Conservation (phyloP, 1,284 basidiomycete genomes). For the Naganishia sp. region DNA sequence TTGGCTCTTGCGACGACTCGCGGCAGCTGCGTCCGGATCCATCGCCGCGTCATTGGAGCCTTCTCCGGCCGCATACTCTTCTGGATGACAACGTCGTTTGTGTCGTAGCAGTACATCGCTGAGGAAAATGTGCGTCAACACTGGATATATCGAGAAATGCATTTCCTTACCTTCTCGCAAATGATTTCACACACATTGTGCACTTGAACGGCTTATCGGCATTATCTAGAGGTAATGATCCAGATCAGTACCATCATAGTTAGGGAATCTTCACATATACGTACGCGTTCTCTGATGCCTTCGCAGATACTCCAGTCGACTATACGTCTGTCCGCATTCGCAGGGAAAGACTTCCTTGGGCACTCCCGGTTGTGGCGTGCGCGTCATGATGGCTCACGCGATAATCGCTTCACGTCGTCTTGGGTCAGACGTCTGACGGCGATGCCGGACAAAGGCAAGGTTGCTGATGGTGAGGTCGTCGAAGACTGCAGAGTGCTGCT, state of each 20-base stretch:
- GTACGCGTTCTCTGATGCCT: constrained; percentile 55
- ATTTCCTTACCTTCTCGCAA: constrained; percentile 50
- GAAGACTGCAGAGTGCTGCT: too few species aligned
- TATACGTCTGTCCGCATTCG: constrained; percentile 44
- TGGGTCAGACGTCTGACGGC: too few species aligned
- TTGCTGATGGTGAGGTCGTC: too few species aligned
- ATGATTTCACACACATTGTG: constrained; percentile 53
- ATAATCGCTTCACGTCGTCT: too few species aligned
- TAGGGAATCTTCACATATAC: constrained; percentile 29
- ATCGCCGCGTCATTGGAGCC: constrained; percentile 9
- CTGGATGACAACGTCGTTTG: constrained; percentile 52
- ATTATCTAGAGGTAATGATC: constrained; percentile 43
- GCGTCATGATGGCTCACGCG: constrained; percentile 10
- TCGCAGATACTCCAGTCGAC: constrained; percentile 54
- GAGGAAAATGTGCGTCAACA: constrained; percentile 16
- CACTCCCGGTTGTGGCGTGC: constrained; percentile 23
- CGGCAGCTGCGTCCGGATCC: not conserved
- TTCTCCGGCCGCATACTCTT: constrained; percentile 25
- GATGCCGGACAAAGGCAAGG: too few species aligned
- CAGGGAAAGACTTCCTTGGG: constrained; percentile 33
- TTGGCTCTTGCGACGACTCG: constrained; percentile 14
- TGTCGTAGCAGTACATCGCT: constrained; percentile 56
- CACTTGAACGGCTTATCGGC: constrained; percentile 54
- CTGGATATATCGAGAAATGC: too few species aligned
- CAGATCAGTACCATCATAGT: not conserved